Percentiles rank a stretch among this genome's conserved stretches.
phyloP scores from a whole-genome alignment of 2,329 filamentous ascomycete species.

The Capronia coronata region DNA sequence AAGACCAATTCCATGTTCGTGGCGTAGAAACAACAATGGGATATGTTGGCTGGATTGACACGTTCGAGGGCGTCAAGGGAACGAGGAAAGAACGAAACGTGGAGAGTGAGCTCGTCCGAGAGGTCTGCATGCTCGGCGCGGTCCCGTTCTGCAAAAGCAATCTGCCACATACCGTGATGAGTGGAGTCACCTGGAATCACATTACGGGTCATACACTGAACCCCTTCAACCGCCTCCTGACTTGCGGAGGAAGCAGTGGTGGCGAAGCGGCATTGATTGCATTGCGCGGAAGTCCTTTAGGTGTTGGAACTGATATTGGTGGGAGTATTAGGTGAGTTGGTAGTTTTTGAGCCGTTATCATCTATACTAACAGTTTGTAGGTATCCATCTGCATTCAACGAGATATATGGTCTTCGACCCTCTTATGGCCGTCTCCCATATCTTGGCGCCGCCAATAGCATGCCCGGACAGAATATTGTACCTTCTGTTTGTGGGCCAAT shows the following conservation, averaged over 20 bases:
- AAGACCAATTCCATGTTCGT: slow-evolving; percentile 34
- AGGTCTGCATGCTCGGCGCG: not conserved
- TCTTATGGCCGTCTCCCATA: slow-evolving; percentile 37
- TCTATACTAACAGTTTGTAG: no score
- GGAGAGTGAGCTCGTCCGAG: not conserved
- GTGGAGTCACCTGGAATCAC: slow-evolving; percentile 1
- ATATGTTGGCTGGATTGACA: not conserved
- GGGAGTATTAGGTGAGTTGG: slow-evolving; percentile 38
- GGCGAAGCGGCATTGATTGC: slow-evolving; percentile 52
- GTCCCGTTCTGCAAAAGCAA: slow-evolving; percentile 2
- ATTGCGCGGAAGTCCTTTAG: slow-evolving; percentile 47
- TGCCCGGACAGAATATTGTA: slow-evolving; percentile 30
- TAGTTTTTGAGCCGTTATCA: no score
- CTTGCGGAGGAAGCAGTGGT: slow-evolving; percentile 49
- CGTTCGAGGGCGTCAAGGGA: not conserved
- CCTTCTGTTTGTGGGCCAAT: slow-evolving; percentile 49
- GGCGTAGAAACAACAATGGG: slow-evolving; percentile 2
- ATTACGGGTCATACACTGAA: slow-evolving; percentile 41
- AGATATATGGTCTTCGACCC: slow-evolving; percentile 37
- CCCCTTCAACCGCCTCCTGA: slow-evolving; percentile 47
- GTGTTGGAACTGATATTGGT: slow-evolving; percentile 49
- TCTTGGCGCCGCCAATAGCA: not conserved
- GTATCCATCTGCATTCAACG: slow-evolving; percentile 37
- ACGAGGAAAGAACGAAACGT: not conserved
- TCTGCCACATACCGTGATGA: not conserved